A percentile compares a stretch with the other conserved stretches of the same genome.
These are phyloP conservation scores for Taphrina deformans DNA, from an alignment of 1,139 yeast genomes.

Conservation along the genomic window DNA sequence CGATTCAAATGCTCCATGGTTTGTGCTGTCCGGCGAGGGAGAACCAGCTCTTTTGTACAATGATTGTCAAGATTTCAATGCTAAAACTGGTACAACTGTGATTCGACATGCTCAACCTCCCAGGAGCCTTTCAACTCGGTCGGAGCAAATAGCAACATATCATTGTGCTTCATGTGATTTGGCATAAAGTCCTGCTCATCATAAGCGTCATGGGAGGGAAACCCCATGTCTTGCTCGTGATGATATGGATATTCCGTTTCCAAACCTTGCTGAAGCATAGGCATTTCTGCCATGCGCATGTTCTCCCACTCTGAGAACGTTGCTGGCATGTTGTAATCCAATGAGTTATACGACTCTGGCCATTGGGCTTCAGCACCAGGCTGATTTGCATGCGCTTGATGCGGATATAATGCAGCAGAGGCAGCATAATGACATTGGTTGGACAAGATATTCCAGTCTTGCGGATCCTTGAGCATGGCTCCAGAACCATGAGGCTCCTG, in stretches of 20 bases:
- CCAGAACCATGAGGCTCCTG: background rate
- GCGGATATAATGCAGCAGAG: background rate
- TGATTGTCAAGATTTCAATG: no score
- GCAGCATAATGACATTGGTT: background rate
- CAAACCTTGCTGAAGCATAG: background rate
- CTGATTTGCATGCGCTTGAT: background rate
- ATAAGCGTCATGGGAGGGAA: background rate
- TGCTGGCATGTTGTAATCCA: constrained; percentile 11
- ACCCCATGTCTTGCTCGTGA: background rate
- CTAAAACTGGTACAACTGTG: background rate
- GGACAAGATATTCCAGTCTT: background rate
- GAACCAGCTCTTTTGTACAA: no score
- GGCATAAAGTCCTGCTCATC: background rate
- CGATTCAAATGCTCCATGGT: no score
- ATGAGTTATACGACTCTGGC: background rate
- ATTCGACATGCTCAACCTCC: background rate
- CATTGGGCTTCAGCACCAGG: background rate
- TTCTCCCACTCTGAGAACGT: background rate
- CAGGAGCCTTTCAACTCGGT: background rate
- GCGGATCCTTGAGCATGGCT: background rate
- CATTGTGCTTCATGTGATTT: background rate
- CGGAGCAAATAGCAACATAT: background rate
- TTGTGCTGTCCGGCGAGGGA: no score
- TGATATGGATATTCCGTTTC: background rate
- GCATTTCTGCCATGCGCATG: background rate